Evolutionary conservation across 495 filamentous ascomycete species (phyloP), one percentile per base, ranked within the genome.

Genomic region (Penicillium bialowiezense): DNA sequence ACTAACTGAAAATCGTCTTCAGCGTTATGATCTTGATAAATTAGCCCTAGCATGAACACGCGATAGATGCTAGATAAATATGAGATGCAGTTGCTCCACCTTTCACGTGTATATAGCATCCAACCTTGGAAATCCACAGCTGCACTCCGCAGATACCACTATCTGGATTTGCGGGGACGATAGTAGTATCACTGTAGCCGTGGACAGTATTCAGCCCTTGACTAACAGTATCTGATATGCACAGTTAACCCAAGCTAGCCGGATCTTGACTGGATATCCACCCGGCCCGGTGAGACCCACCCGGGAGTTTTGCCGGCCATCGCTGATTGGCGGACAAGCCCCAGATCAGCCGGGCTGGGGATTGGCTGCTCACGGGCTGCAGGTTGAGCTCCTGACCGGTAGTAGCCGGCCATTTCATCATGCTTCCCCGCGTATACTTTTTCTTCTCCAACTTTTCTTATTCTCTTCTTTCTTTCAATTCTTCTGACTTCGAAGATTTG

Each of bases 351-450:
- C 14, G 4, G 26, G 14, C 45, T 37, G 18, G 21, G n/a, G 19
- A 5, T 43, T 26, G 17, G 24, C 28, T 10, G 14, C 5, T 12
- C 14, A 15, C 24, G n/a, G n/a, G n/a, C 6, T n/a, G n/a, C 17
- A 36, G 21, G 15, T 23, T 38, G 33, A 38, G 41, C 49, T 44
- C 35, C 42, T 32, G 40, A 39, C 59, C 59, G 59, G 55, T 52
- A 41, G 17, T 61, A 62, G 59, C 59, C 59, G 59, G 55, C 54
- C 42, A 41, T 59, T 63, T 39, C 53, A 56, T 56, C 53, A 57
- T 51, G 28, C 32, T 45, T 45, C 59, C 59, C 59, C 59, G 59
- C 59, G 55, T 56, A 44, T 37, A 49, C 46, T 39, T 49, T 50
- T 52, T 47, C 37, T 48, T 37, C 38, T 48, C 39, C 34, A 44